These are phyloP conservation scores for Apiotrichum veenhuisii DNA, from an alignment of 1,284 basidiomycete species.

Conservation along the genomic window DNA sequence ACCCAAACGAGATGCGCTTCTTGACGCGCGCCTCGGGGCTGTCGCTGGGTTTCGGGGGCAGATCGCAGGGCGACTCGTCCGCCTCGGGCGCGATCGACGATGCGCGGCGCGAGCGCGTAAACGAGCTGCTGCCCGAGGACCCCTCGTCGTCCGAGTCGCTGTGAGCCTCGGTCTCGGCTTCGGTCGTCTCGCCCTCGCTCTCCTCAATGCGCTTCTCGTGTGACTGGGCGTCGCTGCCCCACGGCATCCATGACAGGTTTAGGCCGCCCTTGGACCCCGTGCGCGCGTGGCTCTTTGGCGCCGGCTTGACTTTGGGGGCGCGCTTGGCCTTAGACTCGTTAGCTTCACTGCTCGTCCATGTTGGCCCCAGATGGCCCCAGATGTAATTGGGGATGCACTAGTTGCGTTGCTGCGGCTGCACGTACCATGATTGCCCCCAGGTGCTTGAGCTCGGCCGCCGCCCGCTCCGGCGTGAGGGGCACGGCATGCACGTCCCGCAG, in stretches of 20 bases:
- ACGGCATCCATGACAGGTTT: constrained; percentile 15
- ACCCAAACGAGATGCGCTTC: constrained; percentile 26
- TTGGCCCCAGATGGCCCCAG: too few species aligned
- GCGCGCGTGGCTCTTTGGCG: not conserved
- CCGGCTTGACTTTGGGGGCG: constrained; percentile 14
- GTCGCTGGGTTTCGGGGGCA: constrained; percentile 8
- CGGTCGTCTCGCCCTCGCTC: not conserved
- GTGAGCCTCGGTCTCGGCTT: constrained; percentile 7
- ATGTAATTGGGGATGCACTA: too few species aligned
- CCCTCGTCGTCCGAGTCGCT: constrained; percentile 9
- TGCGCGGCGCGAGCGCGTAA: constrained; percentile 6
- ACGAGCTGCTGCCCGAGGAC: not conserved
- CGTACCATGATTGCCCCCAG: constrained; percentile 26
- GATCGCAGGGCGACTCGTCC: constrained; percentile 27
- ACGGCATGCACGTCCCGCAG: constrained; percentile 40
- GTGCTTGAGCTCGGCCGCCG: constrained; percentile 20
- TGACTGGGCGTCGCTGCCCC: too few species aligned
- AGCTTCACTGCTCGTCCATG: too few species aligned
- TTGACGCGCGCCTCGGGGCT: constrained; percentile 16
- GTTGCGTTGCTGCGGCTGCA: not conserved
- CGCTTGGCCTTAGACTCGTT: constrained; percentile 15
- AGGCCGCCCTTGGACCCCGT: constrained; percentile 14
- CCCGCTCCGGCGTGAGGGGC: constrained; percentile 29
- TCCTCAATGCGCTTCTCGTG: too few species aligned
- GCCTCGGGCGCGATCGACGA: constrained; percentile 32